These are phyloP conservation scores for Aureobasidium leucospermi DNA, from an alignment of 2,329 filamentous ascomycete species.

Conservation along the genomic window DNA sequence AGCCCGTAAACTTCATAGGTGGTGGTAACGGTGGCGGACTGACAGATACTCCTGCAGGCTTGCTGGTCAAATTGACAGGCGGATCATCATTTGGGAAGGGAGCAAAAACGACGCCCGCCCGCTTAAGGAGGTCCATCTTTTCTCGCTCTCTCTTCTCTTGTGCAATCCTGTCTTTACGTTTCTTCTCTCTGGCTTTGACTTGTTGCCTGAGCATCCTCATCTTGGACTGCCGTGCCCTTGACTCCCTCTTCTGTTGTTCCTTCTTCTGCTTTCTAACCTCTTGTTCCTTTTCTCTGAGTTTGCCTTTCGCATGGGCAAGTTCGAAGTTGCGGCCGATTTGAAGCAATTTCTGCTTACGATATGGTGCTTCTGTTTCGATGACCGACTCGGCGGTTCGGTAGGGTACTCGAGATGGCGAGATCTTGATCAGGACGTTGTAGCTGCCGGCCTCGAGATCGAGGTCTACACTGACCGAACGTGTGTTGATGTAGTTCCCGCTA, in stretches of 20 bases:
- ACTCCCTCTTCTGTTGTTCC: slow-evolving; percentile 26
- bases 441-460: slow-evolving; percentile 62
- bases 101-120: neutral
- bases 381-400: slow-evolving; percentile 31
- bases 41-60: neutral
- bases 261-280: slow-evolving; percentile 30
- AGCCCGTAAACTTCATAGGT: neutral
- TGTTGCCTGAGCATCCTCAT: slow-evolving; percentile 10
- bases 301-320: slow-evolving; percentile 60
- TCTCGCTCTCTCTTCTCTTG: slow-evolving; percentile 20
- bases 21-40: neutral
- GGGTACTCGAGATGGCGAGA: slow-evolving; percentile 59
- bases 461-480: slow-evolving; percentile 69
- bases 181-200: slow-evolving; percentile 18
- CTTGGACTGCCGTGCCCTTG: slow-evolving; percentile 16
- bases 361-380: slow-evolving; percentile 28
- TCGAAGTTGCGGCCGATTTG: slow-evolving; percentile 64
- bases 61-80: neutral
- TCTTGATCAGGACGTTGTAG: slow-evolving; percentile 69
- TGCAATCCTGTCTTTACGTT: slow-evolving; percentile 16
- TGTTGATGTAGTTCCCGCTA: slow-evolving; percentile 44
- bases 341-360: slow-evolving; percentile 63
- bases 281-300: slow-evolving; percentile 42
- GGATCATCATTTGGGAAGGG: neutral
- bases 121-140: neutral